These are phyloP conservation scores for Pseudovirgaria hyperparasitica DNA, from an alignment of 2,329 filamentous ascomycete species.

Conservation along the genomic window DNA sequence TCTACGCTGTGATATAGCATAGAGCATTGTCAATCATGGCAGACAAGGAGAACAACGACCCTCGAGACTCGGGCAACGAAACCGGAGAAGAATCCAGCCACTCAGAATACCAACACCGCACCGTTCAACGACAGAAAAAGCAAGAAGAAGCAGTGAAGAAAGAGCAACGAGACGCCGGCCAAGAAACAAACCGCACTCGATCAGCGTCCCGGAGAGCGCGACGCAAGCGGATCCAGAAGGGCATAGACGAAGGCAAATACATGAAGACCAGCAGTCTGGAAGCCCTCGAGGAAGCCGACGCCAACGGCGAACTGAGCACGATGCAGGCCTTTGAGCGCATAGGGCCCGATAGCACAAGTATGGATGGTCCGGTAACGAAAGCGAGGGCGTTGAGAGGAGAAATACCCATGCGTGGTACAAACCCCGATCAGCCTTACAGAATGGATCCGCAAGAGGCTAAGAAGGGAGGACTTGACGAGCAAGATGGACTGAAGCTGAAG, in stretches of 20 bases:
- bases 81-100: slow-evolving; percentile 11
- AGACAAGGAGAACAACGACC: too few species aligned
- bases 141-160: slow-evolving; percentile 28
- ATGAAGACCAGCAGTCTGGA: slow-evolving; percentile 38
- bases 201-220: slow-evolving; percentile 35
- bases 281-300: slow-evolving; percentile 38
- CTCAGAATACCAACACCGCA: slow-evolving; percentile 26
- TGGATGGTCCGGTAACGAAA: slow-evolving; percentile 43
- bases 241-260: slow-evolving; percentile 34
- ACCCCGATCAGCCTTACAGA: slow-evolving; percentile 36
- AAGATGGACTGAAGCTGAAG: slow-evolving; percentile 57
- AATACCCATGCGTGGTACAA: slow-evolving; percentile 39
- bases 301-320: slow-evolving; percentile 32
- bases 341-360: slow-evolving; percentile 41
- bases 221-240: slow-evolving; percentile 32
- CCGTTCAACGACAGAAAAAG: slow-evolving; percentile 34
- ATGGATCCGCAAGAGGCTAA: slow-evolving; percentile 26
- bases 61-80: too few species aligned
- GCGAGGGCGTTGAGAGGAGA: slow-evolving; percentile 41
- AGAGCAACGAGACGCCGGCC: slow-evolving; percentile 21
- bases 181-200: slow-evolving; percentile 31
- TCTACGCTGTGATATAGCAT: too few species aligned
- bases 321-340: slow-evolving; percentile 43
- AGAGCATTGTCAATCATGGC: too few species aligned
- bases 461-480: slow-evolving; percentile 34